Base-by-base conservation (phyloP, 495 filamentous ascomycete genomes). In the Elasticomyces elasticus region DNA sequence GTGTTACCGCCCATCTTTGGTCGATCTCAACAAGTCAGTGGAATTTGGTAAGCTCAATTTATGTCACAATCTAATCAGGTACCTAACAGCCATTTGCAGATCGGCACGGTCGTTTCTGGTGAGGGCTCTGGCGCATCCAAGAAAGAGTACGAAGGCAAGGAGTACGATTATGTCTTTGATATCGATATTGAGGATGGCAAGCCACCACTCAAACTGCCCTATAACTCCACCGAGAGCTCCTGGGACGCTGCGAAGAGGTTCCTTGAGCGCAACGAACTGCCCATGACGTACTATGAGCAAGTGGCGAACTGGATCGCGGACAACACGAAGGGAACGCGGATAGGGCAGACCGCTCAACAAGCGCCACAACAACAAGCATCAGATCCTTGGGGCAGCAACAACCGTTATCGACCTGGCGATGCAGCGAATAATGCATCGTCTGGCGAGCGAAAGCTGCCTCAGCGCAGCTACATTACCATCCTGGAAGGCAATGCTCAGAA, bases 131-230 rank as follows among this genome's bases (percentile, higher is more conserved):
- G 81, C 54, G 84, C 86, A 2, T 76, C 76, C 42, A 87, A 86
- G 66, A 81, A 76, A 12, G 71, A 83, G 38, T 86, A 90, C 64
- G 67, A 83, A 1, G 94, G 94, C 22, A 81, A 90, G 66, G 87
- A 95, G 51, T 99, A 94, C 65, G 94, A 99, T 62, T 96, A 87
- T 66, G 94, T 99, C 45, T 99, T 97, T 59, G 91, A 97, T 64
- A 92, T 99, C 24, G 94, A 96, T 62, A 91, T 97, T 53, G 86
- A 95, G 64, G 94, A 97, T 56, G 94, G 92, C 33, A 88, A 91
- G 59, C 94, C 94, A 26, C 81, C 92, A 2, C 76, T 97, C 28
- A 97, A 97, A 64, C 75, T 99, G 27, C 91, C 94, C 1, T 97
- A 87, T 66, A 96, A 99, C 65, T 74, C 86, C 35, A 86, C 84